A percentile compares a stretch with the other conserved stretches of the same genome.
These are phyloP conservation scores for Malus asiatica DNA, from an alignment of 306 rosid genomes.

Conservation along the genomic window DNA sequence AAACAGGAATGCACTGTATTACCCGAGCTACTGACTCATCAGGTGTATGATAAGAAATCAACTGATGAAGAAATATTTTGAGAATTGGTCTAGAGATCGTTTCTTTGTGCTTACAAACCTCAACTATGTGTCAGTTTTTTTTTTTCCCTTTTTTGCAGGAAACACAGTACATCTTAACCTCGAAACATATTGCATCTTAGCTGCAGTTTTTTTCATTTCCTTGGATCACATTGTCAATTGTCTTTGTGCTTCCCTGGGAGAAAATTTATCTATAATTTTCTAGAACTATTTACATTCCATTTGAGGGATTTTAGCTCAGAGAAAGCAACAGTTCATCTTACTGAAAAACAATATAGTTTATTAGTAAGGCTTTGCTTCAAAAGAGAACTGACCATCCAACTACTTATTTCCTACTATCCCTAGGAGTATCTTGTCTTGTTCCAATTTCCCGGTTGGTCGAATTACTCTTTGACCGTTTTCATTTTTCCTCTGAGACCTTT, in stretches of 20 bases:
- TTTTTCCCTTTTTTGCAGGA: neutral
- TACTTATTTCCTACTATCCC: neutral
- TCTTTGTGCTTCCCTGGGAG: neutral
- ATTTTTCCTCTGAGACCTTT: neutral
- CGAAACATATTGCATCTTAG: neutral
- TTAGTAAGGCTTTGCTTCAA: conserved; percentile 4
- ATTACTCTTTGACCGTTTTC: conserved; percentile 6
- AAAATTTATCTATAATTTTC: neutral
- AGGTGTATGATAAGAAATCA: neutral
- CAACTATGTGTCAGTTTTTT: neutral
- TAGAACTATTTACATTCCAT: neutral
- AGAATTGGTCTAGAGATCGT: neutral
- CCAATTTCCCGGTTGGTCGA: neutral
- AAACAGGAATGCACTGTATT: neutral
- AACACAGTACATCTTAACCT: neutral
- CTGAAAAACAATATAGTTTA: conserved; percentile 7
- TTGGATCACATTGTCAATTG: neutral
- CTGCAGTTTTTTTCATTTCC: neutral
- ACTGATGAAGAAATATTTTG: neutral
- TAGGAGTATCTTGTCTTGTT: neutral
- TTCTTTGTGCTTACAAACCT: neutral
- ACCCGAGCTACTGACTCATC: neutral
- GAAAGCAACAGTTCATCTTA: conserved; percentile 22
- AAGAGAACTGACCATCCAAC: conserved; percentile 20
- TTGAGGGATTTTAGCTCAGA: neutral